Evolutionary conservation across 495 filamentous ascomycete genomes (phyloP), one percentile per base, ranked within the genome.

Genomic region (Neurospora pannonica): DNA sequence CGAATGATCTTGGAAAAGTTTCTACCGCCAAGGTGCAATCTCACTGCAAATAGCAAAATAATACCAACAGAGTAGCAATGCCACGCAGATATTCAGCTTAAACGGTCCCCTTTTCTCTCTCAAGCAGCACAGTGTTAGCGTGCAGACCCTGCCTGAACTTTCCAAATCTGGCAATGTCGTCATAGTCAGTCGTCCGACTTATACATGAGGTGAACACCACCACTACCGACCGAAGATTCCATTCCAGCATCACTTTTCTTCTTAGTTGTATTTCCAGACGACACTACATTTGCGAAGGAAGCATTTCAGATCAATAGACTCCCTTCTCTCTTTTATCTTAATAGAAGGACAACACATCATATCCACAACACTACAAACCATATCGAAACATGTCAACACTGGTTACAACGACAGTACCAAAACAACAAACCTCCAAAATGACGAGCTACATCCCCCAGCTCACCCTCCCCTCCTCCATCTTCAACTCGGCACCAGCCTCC

Each of bases 381-480:
- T 1, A 21, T 24, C 43, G 5, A 11, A 48, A 48, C 43, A 48
- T 21, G 24, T 21, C 43, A 24, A 54, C n/a, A 54, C 46, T 54
- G 46, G 46, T 54, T 24, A 54, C 46, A 4, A 54, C 28, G 13
- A 40, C 39, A 5, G n/a, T n/a, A n/a, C 5, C 42, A 3, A 31
- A 31, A 31, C 17, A 4, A 38, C 40, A 70, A 70, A 34, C 71
- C 6, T 24, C 73, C 72, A 88, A 67, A 28, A 93, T 93, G 91
- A 92, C 91, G 6, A 88, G 90, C 75, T 89, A 90, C 83, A 86
- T 89, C 71, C 85, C 88, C 9, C 84, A 83, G 69, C 78, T 91
- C 76, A 93, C 88, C 42, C 86, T 98, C 39, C 93, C 93, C 17
- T 81, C 82, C 28, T 79, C 84, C 76, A 77, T 92, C 74, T 93